Base-by-base conservation (phyloP, 2,329 filamentous ascomycete genomes). In the Albifimbria verrucaria region DNA sequence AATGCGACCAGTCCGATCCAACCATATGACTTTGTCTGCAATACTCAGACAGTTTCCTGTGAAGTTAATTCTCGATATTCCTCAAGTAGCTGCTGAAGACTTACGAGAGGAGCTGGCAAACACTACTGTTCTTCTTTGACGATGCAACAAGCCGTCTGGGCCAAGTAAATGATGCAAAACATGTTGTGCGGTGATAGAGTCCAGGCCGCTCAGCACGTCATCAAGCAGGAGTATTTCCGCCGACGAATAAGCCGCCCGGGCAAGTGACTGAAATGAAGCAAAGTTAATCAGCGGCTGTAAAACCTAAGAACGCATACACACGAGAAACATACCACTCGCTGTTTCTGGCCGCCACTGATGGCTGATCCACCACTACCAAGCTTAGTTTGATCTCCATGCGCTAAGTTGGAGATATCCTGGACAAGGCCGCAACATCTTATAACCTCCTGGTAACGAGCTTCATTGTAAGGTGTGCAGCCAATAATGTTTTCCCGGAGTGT, bases 181-280 rank as follows among this genome's bases (percentile, higher is more conserved):
- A 1, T 52, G 9, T 4, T 59, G 50, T 15, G 57, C 56, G 0
- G 62, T 65, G 10, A 52, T 49, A 3, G 58, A 55, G 45, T 67
- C 65, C 2, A 67, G 52, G 0, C 65, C 64, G 22, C 62, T 66
- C n/a, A 67, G 58, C 2, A 65, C 52, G 18, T 67, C 63, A 21
- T 67, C 64, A 1, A 67, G 48, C 15, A 66, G 41, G 4, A 62
- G 18, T 2, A 62, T 11, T 28, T 60, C 52, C 4, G 55, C 50
- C 3, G 60, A 53, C 3, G 62, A 47, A 41, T 65, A 67, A 4
- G 66, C 7, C 3, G 63, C 62, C 47, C 62, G 52, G 0, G 64
- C 62, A 17, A 67, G 55, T 9, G 63, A 57, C 57, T 44, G 12
- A 39, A 15, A 4, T 5, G 32, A 39, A 39, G 32, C 32, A 44